These are phyloP conservation scores for Neurospora crassa DNA, from an alignment of 2,329 filamentous ascomycete species.

Conservation along the genomic window DNA sequence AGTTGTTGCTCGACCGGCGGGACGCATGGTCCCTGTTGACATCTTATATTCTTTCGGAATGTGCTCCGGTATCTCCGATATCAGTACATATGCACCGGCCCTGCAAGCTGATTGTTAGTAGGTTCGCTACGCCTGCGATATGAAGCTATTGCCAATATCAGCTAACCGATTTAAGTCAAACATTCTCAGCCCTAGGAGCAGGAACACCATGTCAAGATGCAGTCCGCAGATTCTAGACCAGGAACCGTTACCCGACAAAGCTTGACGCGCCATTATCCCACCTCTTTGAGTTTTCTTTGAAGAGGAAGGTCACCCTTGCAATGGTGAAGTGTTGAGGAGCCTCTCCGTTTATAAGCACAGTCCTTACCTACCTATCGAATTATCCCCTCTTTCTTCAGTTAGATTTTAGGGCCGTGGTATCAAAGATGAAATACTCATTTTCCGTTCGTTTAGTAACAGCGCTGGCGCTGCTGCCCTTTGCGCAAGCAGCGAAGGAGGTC, in stretches of 20 bases:
- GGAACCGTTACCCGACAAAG: neutral
- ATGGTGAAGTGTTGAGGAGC: neutral
- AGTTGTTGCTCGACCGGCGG: neutral
- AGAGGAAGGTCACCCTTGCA: neutral
- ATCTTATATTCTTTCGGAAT: neutral
- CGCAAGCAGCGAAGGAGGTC: conserved; percentile 10
- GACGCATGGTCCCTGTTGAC: neutral
- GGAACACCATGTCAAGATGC: neutral
- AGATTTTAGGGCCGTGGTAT: neutral
- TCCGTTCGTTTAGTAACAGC: conserved; percentile 4
- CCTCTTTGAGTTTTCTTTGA: neutral
- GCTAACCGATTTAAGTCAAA: neutral
- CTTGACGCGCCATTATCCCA: neutral
- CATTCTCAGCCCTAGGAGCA: neutral
- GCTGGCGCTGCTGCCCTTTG: conserved; percentile 1
- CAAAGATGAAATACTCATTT: neutral
- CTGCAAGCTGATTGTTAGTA: neutral
- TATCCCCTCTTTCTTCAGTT: neutral
- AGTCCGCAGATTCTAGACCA: neutral
- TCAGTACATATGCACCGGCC: neutral
- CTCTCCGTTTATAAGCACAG: neutral
- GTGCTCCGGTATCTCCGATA: neutral
- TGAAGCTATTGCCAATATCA: neutral
- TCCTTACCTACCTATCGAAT: neutral
- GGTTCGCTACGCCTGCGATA: neutral